A percentile compares a stretch with the other conserved stretches of the same genome.
Evolutionary conservation across 305 asterid genomes (phyloP).

Genomic region (Solanum hybrid): DNA sequence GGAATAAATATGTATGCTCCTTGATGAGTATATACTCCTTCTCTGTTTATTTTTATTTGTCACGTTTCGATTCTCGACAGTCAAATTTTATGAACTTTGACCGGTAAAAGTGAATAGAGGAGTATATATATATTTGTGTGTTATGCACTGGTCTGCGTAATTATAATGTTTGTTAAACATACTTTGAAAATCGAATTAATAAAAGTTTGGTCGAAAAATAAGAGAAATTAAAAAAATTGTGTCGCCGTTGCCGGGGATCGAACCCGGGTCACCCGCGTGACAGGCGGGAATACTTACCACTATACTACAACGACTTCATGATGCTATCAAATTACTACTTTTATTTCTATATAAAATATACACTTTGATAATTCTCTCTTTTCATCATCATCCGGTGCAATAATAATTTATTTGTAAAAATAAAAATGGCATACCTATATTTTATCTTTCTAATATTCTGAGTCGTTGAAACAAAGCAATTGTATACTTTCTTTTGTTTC

Average conservation of each 20-base stretch:
- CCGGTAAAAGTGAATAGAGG: no score
- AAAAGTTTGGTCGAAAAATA: neutral
- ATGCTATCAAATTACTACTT: no score
- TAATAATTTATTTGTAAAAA: neutral
- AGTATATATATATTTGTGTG: neutral
- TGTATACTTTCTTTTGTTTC: neutral
- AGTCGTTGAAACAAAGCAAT: neutral
- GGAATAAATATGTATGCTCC: neutral
- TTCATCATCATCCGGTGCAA: neutral
- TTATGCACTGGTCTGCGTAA: neutral
- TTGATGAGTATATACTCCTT: neutral
- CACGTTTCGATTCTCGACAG: neutral
- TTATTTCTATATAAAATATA: accelerated
- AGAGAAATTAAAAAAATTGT: no score
- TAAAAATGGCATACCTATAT: neutral
- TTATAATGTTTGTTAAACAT: neutral
- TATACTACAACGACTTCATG: slow-evolving; percentile 30
- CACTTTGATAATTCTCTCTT: neutral
- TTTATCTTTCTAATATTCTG: neutral
- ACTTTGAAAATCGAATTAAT: neutral
- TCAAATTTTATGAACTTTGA: neutral
- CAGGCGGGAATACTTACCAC: slow-evolving; percentile 40
- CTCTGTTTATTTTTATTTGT: neutral
- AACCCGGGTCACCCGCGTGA: slow-evolving; percentile 44
- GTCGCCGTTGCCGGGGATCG: slow-evolving; percentile 30